These are phyloP conservation scores for Exophiala sideris DNA, from an alignment of 2,329 filamentous ascomycete species.

Conservation along the genomic window DNA sequence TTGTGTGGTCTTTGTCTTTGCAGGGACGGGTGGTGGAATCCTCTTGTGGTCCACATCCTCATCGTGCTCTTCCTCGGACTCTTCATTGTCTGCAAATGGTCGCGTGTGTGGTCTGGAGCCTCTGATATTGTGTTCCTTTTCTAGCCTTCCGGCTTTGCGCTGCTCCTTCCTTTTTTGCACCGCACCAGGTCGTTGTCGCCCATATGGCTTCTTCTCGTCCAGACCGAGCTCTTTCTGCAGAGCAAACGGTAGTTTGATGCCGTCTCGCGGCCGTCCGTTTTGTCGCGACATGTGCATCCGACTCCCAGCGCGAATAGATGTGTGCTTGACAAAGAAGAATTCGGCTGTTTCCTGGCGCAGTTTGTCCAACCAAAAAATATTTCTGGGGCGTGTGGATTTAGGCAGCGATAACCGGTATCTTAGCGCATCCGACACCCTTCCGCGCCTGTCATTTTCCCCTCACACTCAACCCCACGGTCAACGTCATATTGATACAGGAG, in stretches of 20 bases:
- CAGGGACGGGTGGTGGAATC: neutral
- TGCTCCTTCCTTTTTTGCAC: conserved; percentile 57
- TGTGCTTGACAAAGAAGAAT: too few species aligned
- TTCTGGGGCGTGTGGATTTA: too few species aligned
- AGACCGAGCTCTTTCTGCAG: conserved; percentile 26
- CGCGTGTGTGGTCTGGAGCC: conserved; percentile 21
- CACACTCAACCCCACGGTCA: too few species aligned
- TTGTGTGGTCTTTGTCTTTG: conserved; percentile 22
- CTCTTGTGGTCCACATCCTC: conserved; percentile 17
- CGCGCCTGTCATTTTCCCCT: too few species aligned
- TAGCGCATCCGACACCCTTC: too few species aligned
- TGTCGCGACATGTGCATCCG: conserved; percentile 15
- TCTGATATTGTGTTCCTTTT: conserved; percentile 50
- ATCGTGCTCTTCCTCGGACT: conserved; percentile 14
- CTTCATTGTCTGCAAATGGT: conserved; percentile 18
- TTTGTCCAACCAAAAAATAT: too few species aligned
- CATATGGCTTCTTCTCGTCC: conserved; percentile 32
- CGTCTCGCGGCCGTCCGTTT: conserved; percentile 2
- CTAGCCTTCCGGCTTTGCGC: conserved; percentile 62
- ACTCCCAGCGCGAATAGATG: too few species aligned
- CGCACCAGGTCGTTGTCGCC: conserved; percentile 20
- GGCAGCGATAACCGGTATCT: too few species aligned
- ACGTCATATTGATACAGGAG: too few species aligned
- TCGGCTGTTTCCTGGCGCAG: too few species aligned
- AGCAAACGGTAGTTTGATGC: conserved; percentile 25